Evolutionary conservation across 2,329 filamentous ascomycete species (phyloP).

Genomic region (Stachybotrys chlorohalonatus): DNA sequence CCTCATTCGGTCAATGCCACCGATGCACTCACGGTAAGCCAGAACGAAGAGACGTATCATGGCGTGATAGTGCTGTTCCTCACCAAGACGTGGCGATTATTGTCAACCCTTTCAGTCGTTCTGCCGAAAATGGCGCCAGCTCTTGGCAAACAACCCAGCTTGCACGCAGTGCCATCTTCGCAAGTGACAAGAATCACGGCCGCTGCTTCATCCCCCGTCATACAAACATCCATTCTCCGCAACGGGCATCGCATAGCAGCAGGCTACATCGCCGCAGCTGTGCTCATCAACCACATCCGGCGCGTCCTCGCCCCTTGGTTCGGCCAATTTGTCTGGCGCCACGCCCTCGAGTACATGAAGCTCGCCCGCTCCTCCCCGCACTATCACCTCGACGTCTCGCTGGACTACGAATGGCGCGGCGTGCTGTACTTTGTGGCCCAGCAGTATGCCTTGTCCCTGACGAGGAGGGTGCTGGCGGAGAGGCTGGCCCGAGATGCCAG

Average conservation of each 20-base stretch:
- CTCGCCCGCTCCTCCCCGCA: conserved; percentile 24
- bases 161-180: no score
- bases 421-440: conserved; percentile 3
- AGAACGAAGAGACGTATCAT: no score
- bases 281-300: conserved; percentile 29
- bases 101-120: no score
- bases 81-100: no score
- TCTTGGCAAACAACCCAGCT: no score
- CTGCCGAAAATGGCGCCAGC: no score
- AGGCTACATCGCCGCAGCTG: conserved; percentile 20
- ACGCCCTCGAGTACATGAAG: conserved; percentile 24
- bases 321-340: conserved; percentile 17
- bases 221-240: conserved; percentile 10
- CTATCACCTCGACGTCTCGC: conserved; percentile 19
- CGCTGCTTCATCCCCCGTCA: neutral
- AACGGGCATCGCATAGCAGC: conserved; percentile 14
- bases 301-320: conserved; percentile 20
- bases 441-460: neutral
- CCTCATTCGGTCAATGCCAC: no score
- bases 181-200: no score
- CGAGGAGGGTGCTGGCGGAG: neutral
- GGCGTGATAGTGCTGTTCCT: no score
- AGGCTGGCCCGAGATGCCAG: neutral
- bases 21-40: no score
- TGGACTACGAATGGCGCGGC: conserved; percentile 6